Evolutionary conservation across 768 basidiomycete species (phyloP), one percentile per base, ranked within the genome.

Genomic region (Mycena chlorophos): DNA sequence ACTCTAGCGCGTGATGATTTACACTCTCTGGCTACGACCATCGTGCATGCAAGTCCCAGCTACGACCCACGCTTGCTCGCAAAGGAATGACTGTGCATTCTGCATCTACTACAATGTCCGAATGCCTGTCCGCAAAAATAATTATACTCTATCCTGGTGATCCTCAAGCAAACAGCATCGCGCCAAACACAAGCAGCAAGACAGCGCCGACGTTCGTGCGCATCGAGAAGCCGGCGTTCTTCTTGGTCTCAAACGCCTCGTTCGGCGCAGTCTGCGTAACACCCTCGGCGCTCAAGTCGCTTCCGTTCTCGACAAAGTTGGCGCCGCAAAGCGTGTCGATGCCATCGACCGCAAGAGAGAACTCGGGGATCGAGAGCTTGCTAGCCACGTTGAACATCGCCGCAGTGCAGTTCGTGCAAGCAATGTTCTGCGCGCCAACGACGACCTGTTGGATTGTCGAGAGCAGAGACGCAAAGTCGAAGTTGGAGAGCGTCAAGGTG

Each of bases 391-490:
- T 70, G 58, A 75, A 78, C 19, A 71, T 73, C n/a, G 74, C 75
- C 66, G 81, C 77, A 51, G 73, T 69, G 63, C 80, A 81, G 50
- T 70, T 66, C 29, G 77, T 77, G 65, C 80, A 82, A 8, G 73
- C 63, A 16, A 79, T 58, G 12, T 68, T 76, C 31, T 68, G 58
- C 26, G 71, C 70, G 13, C 65, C 57, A 5, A 63, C 48, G 38
- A 67, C 50, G 37, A 73, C 52, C 25, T 63, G 68, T 53, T 67
- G 62, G 30, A 66, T 64, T 25, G 64, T 65, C 25, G 49, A 42
- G 38, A 69, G 28, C 10, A 65, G 45, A 29, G 63, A 57, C 34
- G 48, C 39, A 17, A 63, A 42, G 54, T 66, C 63, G 12, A 71
- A 48, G 30, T 69, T 65, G 52, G 61, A 54, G 31, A 71, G 30